These are phyloP conservation scores for Cryphonectria carpinicola DNA, from an alignment of 2,329 filamentous ascomycete species.

Conservation along the genomic window DNA sequence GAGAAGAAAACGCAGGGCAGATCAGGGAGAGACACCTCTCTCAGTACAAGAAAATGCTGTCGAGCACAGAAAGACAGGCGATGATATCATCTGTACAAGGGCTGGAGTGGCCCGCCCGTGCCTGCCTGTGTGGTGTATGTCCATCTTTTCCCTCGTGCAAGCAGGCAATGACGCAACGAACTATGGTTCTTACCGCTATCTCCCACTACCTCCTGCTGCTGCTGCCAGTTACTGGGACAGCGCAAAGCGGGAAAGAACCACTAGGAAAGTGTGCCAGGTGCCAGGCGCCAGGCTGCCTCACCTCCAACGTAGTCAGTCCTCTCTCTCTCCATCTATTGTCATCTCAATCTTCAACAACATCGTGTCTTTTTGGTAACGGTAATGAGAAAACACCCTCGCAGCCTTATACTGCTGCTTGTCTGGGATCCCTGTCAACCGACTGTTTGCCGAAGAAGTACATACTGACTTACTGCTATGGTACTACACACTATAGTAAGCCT, in stretches of 20 bases:
- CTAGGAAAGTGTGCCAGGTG: not conserved
- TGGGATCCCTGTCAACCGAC: not conserved
- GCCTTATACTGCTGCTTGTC: not conserved
- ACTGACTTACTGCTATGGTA: not conserved
- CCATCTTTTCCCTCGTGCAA: constrained; percentile 1
- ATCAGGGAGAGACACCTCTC: not conserved
- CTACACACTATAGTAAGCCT: not conserved
- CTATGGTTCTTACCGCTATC: not conserved
- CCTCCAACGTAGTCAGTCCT: not conserved
- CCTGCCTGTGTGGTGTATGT: not conserved
- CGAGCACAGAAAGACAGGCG: constrained; percentile 1
- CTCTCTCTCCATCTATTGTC: not conserved
- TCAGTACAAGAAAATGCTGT: not conserved
- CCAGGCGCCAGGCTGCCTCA: not conserved
- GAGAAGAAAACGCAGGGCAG: not conserved
- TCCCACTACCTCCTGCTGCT: not conserved
- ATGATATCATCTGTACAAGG: constrained; percentile 27
- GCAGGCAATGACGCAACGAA: constrained; percentile 26
- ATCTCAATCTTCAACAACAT: not conserved
- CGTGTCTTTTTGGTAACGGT: not conserved
- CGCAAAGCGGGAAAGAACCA: not conserved
- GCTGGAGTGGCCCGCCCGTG: not conserved
- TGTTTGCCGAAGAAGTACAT: not conserved
- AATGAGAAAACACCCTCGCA: not conserved
- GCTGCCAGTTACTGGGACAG: not conserved